These are phyloP conservation scores for Arthroderma sp. DNA, from an alignment of 2,329 filamentous ascomycete species.

Conservation along the genomic window DNA sequence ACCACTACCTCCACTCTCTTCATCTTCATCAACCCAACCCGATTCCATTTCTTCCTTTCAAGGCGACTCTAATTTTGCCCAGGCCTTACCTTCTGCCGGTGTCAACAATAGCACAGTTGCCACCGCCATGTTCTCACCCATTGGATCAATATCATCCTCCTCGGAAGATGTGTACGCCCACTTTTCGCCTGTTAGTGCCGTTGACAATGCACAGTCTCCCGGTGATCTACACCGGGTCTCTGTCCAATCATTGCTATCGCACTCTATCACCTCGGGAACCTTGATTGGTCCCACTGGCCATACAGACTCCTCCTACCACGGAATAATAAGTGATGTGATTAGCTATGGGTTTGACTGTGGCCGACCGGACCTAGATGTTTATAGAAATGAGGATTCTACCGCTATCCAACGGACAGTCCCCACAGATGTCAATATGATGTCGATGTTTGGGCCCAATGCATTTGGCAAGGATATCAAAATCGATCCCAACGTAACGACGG, in stretches of 20 bases:
- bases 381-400: constrained; percentile 54
- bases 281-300: not conserved
- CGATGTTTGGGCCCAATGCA: not conserved
- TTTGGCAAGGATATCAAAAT: not conserved
- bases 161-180: constrained; percentile 3
- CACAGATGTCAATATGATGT: no score
- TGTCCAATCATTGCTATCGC: constrained; percentile 51
- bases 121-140: not conserved
- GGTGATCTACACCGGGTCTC: constrained; percentile 44
- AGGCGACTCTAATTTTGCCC: no score
- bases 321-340: constrained; percentile 15
- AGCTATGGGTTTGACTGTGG: constrained; percentile 60
- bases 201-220: constrained; percentile 9
- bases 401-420: constrained; percentile 36
- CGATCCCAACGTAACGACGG: constrained; percentile 30
- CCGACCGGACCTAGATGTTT: constrained; percentile 54
- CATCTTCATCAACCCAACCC: no score
- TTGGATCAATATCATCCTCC: constrained; percentile 1
- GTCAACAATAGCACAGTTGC: no score
- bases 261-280: constrained; percentile 19
- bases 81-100: no score
- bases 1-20: no score
- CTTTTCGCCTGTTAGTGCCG: not conserved
- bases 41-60: no score
- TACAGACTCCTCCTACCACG: constrained; percentile 9